A percentile compares a stretch with the other conserved stretches of the same genome.
phyloP scores from a whole-genome alignment of 768 basidiomycete genomes.

The Pleurotus ostreatus region DNA sequence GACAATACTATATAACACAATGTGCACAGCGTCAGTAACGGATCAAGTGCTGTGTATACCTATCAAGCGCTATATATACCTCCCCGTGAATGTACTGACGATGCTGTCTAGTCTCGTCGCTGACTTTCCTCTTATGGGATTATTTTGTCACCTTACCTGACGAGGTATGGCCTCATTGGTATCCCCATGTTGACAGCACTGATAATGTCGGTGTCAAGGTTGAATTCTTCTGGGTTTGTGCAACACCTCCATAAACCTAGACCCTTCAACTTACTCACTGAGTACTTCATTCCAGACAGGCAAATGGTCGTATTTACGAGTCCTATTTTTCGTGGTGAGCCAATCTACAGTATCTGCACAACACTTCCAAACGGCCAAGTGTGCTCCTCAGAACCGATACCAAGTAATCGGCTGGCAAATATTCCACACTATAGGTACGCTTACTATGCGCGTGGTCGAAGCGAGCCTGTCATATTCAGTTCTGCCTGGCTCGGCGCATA shows the following conservation, averaged over 20 bases:
- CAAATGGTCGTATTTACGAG: neutral
- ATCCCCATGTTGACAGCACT: too few relatives aligned
- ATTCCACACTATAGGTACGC: neutral
- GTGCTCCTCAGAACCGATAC: neutral
- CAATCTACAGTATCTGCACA: too few relatives aligned
- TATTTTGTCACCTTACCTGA: slow-evolving; percentile 1
- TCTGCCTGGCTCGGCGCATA: neutral
- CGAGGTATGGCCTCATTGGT: neutral
- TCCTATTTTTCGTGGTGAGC: neutral
- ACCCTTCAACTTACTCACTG: neutral
- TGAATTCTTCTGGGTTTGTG: neutral
- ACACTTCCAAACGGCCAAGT: neutral
- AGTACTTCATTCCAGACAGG: neutral
- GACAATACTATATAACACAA: neutral
- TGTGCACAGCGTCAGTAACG: neutral
- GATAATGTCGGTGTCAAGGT: neutral
- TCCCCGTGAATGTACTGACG: neutral
- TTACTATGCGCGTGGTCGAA: too few relatives aligned
- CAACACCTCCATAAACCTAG: neutral
- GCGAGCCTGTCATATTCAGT: too few relatives aligned
- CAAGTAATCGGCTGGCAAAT: neutral
- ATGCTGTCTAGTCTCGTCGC: neutral
- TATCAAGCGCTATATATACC: neutral
- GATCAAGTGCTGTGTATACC: neutral
- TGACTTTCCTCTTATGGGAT: neutral